Base-by-base conservation (phyloP, 352 stramenopile species). In the Globisporangium sylvaticum region DNA sequence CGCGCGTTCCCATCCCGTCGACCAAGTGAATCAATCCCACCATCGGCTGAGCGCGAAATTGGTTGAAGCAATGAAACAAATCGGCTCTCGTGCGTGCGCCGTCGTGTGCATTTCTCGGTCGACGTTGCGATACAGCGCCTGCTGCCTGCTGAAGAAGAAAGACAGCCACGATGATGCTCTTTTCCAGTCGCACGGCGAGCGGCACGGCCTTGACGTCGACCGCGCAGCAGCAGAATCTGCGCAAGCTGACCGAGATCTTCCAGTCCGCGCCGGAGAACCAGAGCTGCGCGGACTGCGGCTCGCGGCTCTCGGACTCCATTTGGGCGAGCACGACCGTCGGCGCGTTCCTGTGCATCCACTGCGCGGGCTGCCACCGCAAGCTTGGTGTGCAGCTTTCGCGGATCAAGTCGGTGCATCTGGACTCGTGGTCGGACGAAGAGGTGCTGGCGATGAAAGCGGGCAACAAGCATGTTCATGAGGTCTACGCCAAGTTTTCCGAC, bases 321-420 rank as follows among this genome's bases (percentile, higher is more conserved):
- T 98, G 96, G 97, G 94, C 92, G 39, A 97, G 88, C 56, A 86
- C 97, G 24, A 98, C 97, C 31, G 72, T 98, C 24, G 95, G 97
- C 4, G 86, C 97, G 6, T 88, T 99, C 58, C 70, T 99, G 37
- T 99, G 97, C 67, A 98, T 98, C 74, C 79, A 98, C 71, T 99
- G 97, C 68, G 94, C 90, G 48, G 96, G 95, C 15, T 91, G 97
- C 8, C 96, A 99, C 69, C 88, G 97, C 54, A 97, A 90, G 62
- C 84, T 99, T 27, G 97, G 97, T 37, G 93, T 98, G 25, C 95
- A 99, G 75, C 80, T 98, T 22, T 98, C 93, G 2, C 79, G 84
- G 22, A 69, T 95, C 55, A 94, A 95, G 59, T 95, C 83, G 14
- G 71, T 94, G 27, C 80, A 93, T 61, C 70, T 95, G 59, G 85